A percentile compares a stretch with the other conserved stretches of the same genome.
Evolutionary conservation across 2,329 filamentous ascomycete species (phyloP).

Genomic region (Hypocreales sp.): DNA sequence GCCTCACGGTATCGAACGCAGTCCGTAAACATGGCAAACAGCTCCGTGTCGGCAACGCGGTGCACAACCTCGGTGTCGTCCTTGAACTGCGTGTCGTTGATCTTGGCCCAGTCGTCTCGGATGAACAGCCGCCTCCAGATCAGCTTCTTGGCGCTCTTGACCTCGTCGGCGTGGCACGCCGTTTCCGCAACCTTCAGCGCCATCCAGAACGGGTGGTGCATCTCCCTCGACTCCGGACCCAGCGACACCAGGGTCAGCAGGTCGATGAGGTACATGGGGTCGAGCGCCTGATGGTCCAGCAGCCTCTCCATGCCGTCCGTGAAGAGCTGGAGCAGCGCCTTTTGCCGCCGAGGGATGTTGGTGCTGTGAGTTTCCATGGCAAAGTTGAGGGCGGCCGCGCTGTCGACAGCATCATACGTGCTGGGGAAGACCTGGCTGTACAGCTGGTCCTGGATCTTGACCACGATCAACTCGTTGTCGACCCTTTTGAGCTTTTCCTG

Average conservation of each 20-base stretch:
- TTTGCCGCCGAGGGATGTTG: constrained; percentile 39
- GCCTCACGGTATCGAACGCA: constrained; percentile 50
- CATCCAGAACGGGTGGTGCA: constrained; percentile 56
- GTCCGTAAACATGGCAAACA: constrained; percentile 51
- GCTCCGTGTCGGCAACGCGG: constrained; percentile 46
- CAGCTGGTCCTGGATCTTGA: constrained; percentile 66
- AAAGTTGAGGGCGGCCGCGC: constrained; percentile 60
- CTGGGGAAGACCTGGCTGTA: constrained; percentile 55
- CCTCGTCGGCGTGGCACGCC: constrained; percentile 38
- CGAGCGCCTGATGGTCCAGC: constrained; percentile 56
- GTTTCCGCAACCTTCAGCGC: constrained; percentile 49
- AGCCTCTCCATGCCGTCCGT: constrained; percentile 54
- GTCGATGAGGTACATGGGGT: constrained; percentile 51
- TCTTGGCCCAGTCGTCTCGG: constrained; percentile 67
- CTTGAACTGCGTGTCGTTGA: constrained; percentile 65
- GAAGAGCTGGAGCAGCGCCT: constrained; percentile 55
- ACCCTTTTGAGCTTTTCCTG: constrained; percentile 34
- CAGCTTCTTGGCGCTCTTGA: constrained; percentile 39
- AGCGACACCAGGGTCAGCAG: constrained; percentile 59
- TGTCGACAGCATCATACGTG: constrained; percentile 60
- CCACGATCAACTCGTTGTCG: constrained; percentile 49
- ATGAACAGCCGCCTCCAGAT: constrained; percentile 84
- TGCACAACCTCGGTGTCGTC: constrained; percentile 53
- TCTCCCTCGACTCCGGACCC: constrained; percentile 29
- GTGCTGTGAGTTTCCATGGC: constrained; percentile 52